Base-by-base conservation (phyloP, 139 green algal species). In the Tetraselmis striata region DNA sequence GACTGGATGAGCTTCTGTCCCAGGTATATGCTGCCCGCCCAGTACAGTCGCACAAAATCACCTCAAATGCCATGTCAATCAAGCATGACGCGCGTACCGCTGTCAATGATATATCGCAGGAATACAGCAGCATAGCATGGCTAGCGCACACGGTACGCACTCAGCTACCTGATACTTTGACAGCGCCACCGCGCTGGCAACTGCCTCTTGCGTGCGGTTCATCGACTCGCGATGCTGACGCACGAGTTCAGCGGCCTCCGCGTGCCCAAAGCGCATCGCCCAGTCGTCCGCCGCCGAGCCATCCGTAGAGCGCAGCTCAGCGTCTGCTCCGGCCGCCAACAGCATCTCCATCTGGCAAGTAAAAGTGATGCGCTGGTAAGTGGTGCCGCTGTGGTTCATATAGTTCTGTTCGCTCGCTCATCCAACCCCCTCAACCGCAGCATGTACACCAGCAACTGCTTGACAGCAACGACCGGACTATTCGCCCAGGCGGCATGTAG, bases 311-410 rank as follows among this genome's bases (percentile, higher is more conserved):
- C 74, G 80, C 67, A 90, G 28, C 27, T 31, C 31, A 0, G 84
- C 30, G 75, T 94, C 89, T 0, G 93, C 93, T 0, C 94, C 94
- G 59, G 90, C 85, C 23, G 84, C 81, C 67, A 97, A 84, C 77
- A 97, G 86, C n/a, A 82, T 67, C 18, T 67, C 45, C 45, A 67
- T 18, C 45, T 67, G 45, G 80, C n/a, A n/a, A n/a, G n/a, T n/a
- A n/a, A n/a, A n/a, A n/a, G n/a, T n/a, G n/a, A n/a, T n/a, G n/a
- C n/a, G n/a, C n/a, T n/a, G n/a, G n/a, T n/a, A n/a, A n/a, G n/a
- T n/a, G n/a, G n/a, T n/a, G n/a, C n/a, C n/a, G n/a, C n/a, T n/a
- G n/a, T n/a, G n/a, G n/a, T n/a, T n/a, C n/a, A n/a, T n/a, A n/a
- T n/a, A n/a, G n/a, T n/a, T n/a, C n/a, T n/a, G n/a, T n/a, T n/a